Base-by-base conservation (phyloP, 1,139 yeast species). In the Sugiyamaella grinbergsii region DNA sequence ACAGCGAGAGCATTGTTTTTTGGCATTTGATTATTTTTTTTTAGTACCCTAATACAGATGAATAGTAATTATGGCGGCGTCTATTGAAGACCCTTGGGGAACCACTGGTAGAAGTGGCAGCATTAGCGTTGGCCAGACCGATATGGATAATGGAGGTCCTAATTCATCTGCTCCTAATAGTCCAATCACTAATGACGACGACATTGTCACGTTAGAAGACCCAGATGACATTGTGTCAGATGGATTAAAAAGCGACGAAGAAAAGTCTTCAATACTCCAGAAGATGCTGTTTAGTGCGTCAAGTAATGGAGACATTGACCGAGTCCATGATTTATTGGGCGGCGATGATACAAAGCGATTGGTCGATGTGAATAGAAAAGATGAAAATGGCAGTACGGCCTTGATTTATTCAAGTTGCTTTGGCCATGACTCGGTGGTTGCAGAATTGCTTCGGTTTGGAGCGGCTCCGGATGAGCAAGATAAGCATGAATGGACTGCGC, bases 401-500 rank as follows among this genome's bases (percentile, higher is more conserved):
- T 58, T 73, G 44, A 64, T 69, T 11, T 71, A 71, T 49, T 71
- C 77, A 8, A 58, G 69, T 33, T 71, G 76, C 49, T 74, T 72
- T 57, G 77, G 77, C 24, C 70, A 71, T 50, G 69, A 63, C 43
- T 60, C 60, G 8, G 64, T 67, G n/a, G 76, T 70, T 5, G 55
- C 58, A n/a, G 71, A 65, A 40, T 61, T 73, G 46, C 60, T 74
- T 33, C 61, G 68, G 13, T 64, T 60, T 33, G 73, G 71, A 3
- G 77, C 77, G 1, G 52, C 63, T 23, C 68, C 70, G 2, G 68
- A 73, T 48, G 55, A 57, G 18, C 71, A 67, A 47, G 77, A 73
- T 57, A 63, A 67, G 46, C 65, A 62, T 51, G 67, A 68, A 49
- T 74, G 77, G 77, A 70, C 77, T 1, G 71, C 78, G 11, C 59